Evolutionary conservation across 2,329 filamentous ascomycete species (phyloP).

Genomic region (Coleophoma eucalyptorum): DNA sequence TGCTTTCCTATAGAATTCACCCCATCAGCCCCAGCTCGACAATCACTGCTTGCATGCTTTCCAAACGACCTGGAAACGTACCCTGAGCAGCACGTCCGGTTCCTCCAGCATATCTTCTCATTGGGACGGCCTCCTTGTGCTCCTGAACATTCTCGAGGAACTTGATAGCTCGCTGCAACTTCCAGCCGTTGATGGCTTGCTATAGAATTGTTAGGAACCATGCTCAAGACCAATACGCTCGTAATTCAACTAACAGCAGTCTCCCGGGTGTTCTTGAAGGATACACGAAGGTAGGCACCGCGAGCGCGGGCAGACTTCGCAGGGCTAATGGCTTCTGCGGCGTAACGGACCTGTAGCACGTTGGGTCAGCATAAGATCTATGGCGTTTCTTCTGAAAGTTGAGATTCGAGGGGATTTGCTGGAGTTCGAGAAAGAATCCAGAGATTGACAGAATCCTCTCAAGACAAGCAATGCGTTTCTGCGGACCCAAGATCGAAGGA

Average conservation of each 20-base stretch:
- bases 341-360: slow-evolving; percentile 79
- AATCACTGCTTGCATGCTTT: no score
- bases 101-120: slow-evolving; percentile 95
- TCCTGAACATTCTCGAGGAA: slow-evolving; percentile 98
- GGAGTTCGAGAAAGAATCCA: no score
- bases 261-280: slow-evolving; percentile 99
- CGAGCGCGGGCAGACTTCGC: slow-evolving; percentile 96
- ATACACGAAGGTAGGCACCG: slow-evolving; percentile 98
- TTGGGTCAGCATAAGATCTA: background rate
- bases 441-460: no score
- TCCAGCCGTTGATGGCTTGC: slow-evolving; percentile 95
- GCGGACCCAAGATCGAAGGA: background rate
- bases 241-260: slow-evolving; percentile 30
- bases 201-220: background rate
- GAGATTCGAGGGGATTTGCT: no score
- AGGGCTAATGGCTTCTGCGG: slow-evolving; percentile 80
- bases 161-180: slow-evolving; percentile 85
- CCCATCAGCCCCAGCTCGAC: slow-evolving; percentile 15
- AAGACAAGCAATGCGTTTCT: no score
- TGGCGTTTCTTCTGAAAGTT: no score
- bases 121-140: slow-evolving; percentile 96
- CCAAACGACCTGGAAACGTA: slow-evolving; percentile 47
- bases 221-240: no score
- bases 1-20: slow-evolving; percentile 72
- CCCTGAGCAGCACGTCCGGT: slow-evolving; percentile 97